Conservation (phyloP, 495 filamentous ascomycete species). For the Penicillium egyptiacum region DNA sequence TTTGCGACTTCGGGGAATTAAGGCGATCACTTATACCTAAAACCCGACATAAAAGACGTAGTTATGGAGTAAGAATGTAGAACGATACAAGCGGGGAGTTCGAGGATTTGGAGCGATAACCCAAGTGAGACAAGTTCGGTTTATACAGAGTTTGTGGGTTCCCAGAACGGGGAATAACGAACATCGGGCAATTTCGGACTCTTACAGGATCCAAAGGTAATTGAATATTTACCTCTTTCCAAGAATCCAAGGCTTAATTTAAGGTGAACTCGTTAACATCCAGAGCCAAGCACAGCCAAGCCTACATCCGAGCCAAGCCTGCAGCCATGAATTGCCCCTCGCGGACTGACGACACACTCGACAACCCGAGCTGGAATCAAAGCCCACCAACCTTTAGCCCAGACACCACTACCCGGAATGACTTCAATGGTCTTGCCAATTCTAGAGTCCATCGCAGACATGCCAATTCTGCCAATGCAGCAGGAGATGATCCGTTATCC, state of each 20-base stretch:
- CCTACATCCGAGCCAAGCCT: background rate
- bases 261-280: background rate
- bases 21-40: background rate
- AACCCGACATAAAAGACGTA: background rate
- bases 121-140: background rate
- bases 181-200: constrained; percentile 32
- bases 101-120: background rate
- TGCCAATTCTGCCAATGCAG: constrained; percentile 23
- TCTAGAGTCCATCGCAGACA: constrained; percentile 39
- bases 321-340: constrained; percentile 63
- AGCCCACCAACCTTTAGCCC: constrained; percentile 55
- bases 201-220: constrained; percentile 10
- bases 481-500: constrained; percentile 28
- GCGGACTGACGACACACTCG: constrained; percentile 57
- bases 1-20: constrained; percentile 13
- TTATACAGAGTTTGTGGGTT: constrained; percentile 3
- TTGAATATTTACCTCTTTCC: constrained; percentile 8
- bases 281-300: background rate
- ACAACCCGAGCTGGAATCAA: constrained; percentile 60
- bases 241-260: constrained; percentile 8
- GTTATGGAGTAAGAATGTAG: background rate
- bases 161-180: background rate
- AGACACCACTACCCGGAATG: constrained; percentile 60
- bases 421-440: constrained; percentile 59
- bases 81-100: background rate